Conservation (phyloP, 164 flowering plant genomes). For the Tetracentron sinense region DNA sequence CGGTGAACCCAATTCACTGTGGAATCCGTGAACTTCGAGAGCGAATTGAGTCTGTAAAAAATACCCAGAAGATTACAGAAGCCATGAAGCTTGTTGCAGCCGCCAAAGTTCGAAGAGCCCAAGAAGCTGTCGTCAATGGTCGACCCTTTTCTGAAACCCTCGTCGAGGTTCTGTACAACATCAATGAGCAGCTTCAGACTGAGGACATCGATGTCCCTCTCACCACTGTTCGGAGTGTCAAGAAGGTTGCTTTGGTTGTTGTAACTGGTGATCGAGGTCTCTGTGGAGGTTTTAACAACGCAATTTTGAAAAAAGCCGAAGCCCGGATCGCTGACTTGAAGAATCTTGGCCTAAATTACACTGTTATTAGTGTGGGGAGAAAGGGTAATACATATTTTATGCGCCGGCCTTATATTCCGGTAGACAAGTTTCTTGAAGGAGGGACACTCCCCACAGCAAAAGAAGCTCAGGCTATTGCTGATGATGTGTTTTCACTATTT, state of each 20-base stretch:
- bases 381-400: conserved; percentile 73
- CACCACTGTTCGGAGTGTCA: conserved; percentile 61
- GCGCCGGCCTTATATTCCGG: conserved; percentile 40
- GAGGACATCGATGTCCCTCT: conserved; percentile 72
- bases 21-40: conserved; percentile 58
- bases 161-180: conserved; percentile 51
- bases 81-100: conserved; percentile 95
- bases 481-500: conserved; percentile 76
- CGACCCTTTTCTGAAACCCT: conserved; percentile 78
- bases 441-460: conserved; percentile 67
- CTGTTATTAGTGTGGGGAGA: conserved; percentile 70
- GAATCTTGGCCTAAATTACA: conserved; percentile 48
- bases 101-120: conserved; percentile 82
- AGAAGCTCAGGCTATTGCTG: conserved; percentile 87
- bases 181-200: conserved; percentile 54
- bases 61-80: conserved; percentile 82
- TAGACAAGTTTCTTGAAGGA: conserved; percentile 55
- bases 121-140: conserved; percentile 80
- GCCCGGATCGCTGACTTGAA: conserved; percentile 53
- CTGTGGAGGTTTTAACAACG: conserved; percentile 75
- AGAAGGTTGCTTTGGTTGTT: conserved; percentile 73
- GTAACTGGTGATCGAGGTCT: conserved; percentile 87
- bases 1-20: conserved; percentile 30
- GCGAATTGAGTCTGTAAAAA: conserved; percentile 66
- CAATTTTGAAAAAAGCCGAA: conserved; percentile 59